These are phyloP conservation scores for Lentinus brumalis DNA, from an alignment of 768 basidiomycete species.

Conservation along the genomic window DNA sequence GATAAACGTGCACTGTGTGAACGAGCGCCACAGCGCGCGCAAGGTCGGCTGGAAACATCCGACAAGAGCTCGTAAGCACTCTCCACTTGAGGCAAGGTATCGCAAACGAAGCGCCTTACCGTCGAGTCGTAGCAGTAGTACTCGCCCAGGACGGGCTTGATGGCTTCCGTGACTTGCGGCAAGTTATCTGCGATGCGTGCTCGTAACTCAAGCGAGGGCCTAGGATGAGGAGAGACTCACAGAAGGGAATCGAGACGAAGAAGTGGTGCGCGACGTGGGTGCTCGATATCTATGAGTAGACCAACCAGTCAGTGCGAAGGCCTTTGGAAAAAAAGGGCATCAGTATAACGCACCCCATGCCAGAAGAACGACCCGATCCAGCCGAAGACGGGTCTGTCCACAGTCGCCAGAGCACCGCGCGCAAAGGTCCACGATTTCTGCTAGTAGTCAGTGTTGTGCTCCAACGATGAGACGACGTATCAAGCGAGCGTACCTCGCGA, in stretches of 20 bases:
- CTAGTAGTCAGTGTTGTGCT: background rate
- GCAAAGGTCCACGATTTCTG: constrained; percentile 29
- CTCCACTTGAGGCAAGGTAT: background rate
- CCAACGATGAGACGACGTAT: too few relatives aligned
- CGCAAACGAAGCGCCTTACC: constrained; percentile 7
- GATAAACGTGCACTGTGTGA: constrained; percentile 35
- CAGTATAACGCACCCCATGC: constrained; percentile 24
- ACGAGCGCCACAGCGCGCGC: constrained; percentile 33
- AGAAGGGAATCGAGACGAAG: constrained; percentile 28
- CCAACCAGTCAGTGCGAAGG: background rate
- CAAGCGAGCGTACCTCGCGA: constrained; percentile 9
- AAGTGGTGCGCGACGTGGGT: constrained; percentile 37
- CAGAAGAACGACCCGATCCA: constrained; percentile 36
- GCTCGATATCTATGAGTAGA: constrained; percentile 28
- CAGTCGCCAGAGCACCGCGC: constrained; percentile 34
- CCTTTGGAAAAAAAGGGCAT: background rate
- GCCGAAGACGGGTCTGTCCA: constrained; percentile 35
- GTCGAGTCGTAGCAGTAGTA: constrained; percentile 33
- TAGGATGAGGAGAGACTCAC: background rate
- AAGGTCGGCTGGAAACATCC: constrained; percentile 21
- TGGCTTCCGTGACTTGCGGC: constrained; percentile 30
- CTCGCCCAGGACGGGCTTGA: constrained; percentile 33
- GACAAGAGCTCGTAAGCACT: background rate
- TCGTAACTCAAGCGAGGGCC: background rate
- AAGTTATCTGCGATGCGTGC: constrained; percentile 27